These are phyloP conservation scores for Claviceps monticola DNA, from an alignment of 2,329 filamentous ascomycete genomes.

Conservation along the genomic window DNA sequence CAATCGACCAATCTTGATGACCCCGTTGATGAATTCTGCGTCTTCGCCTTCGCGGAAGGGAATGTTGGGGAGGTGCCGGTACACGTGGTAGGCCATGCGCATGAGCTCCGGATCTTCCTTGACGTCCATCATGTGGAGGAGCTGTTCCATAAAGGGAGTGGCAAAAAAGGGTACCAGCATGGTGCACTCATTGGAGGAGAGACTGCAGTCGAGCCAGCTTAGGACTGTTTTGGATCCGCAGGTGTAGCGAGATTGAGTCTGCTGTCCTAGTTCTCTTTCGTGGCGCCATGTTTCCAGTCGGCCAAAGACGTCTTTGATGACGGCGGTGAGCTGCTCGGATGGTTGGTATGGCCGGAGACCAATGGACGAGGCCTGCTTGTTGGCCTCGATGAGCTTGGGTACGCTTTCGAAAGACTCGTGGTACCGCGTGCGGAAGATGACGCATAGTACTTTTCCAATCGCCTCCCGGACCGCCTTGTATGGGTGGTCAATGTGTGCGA, in stretches of 20 bases:
- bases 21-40: slow-evolving; percentile 64
- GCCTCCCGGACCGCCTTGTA: slow-evolving; percentile 96
- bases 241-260: slow-evolving; percentile 88
- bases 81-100: slow-evolving; percentile 88
- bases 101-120: slow-evolving; percentile 96
- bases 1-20: slow-evolving; percentile 77
- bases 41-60: slow-evolving; percentile 82
- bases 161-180: slow-evolving; percentile 87
- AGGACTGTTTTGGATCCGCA: slow-evolving; percentile 92
- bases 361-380: slow-evolving; percentile 68
- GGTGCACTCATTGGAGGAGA: slow-evolving; percentile 86
- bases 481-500: slow-evolving; percentile 85
- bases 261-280: slow-evolving; percentile 72
- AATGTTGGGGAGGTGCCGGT: slow-evolving; percentile 90
- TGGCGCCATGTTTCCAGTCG: slow-evolving; percentile 79
- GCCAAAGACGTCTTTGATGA: slow-evolving; percentile 61
- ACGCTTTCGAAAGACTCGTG: slow-evolving; percentile 88
- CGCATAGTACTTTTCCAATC: slow-evolving; percentile 78
- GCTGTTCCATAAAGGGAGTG: slow-evolving; percentile 73
- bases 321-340: slow-evolving; percentile 56
- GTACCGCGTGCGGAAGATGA: slow-evolving; percentile 82
- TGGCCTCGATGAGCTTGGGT: slow-evolving; percentile 56
- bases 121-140: slow-evolving; percentile 99
- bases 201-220: slow-evolving; percentile 82
- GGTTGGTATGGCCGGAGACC: slow-evolving; percentile 76